Conservation (phyloP, 2,329 filamentous ascomycete genomes). For the Emydomyces testavorans region DNA sequence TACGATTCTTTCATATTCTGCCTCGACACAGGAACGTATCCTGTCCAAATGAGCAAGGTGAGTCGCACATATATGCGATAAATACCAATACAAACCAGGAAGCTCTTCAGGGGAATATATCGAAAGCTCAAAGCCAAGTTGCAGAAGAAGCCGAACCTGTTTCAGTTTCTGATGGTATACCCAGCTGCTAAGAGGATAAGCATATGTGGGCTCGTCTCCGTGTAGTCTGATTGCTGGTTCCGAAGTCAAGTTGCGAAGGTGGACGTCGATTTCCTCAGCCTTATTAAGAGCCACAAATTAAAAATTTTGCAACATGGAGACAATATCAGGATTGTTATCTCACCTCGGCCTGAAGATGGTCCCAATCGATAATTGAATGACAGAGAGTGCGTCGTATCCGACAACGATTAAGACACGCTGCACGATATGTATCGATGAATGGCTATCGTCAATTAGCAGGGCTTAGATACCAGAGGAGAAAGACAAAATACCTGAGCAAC, state of each 20-base stretch:
- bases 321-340: constrained; percentile 2
- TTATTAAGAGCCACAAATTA: constrained; percentile 18
- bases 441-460: constrained; percentile 37
- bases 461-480: not conserved
- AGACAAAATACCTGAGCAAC: constrained; percentile 34
- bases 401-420: constrained; percentile 80
- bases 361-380: constrained; percentile 73
- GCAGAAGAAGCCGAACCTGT: constrained; percentile 74
- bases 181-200: constrained; percentile 76
- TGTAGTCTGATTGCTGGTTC: constrained; percentile 49
- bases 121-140: constrained; percentile 87
- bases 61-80: constrained; percentile 60
- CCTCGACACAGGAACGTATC: constrained; percentile 54
- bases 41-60: constrained; percentile 59
- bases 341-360: constrained; percentile 68
- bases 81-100: constrained; percentile 81
- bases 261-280: constrained; percentile 59
- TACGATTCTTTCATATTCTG: constrained; percentile 23
- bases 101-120: constrained; percentile 80
- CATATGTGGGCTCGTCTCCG: constrained; percentile 47
- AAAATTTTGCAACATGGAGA: not conserved
- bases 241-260: constrained; percentile 50
- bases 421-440: constrained; percentile 73
- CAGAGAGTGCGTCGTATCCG: constrained; percentile 80
- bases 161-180: constrained; percentile 80